Base-by-base conservation (phyloP, 2,329 filamentous ascomycete genomes). In the Pseudogymnoascus sp. region DNA sequence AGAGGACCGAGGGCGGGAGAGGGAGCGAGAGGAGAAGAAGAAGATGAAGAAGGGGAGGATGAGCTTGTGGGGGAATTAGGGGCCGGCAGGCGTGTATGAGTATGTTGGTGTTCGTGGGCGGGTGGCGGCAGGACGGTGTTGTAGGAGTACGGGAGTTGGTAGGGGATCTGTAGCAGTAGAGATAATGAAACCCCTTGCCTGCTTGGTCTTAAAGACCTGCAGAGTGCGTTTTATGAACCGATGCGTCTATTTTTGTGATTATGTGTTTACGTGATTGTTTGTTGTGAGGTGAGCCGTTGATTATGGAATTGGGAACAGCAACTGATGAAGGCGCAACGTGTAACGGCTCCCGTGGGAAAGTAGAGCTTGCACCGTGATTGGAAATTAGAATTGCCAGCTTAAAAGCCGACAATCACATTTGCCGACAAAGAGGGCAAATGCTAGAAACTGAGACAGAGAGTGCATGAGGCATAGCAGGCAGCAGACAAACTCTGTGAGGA, bases 1-100 rank as follows among this genome's bases (percentile, higher is more conserved):
- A 74, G 74, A 36, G 63, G 70, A 36, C 77, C 78, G 74, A 77
- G 77, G 71, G 79, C 77, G 73, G 73, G 64, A 16, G 67, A 68
- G 54, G 64, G 65, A 54, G 69, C 66, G 64, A 65, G 48, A 54
- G 7, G 74, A 74, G 36, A 64, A 70, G 37, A 77, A 78, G 74
- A 79, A 77, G 71, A 79, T 77, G 73, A 73, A 65, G 13, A 67
- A 70, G 63, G 64, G 65, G 45, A 71, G 68, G 65, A 69, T 67
- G 62, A 68, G 63, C 31, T 36, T 62, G 28, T 39, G 48, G 48
- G 48, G 48, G 48, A 54, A 16, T 54, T 54, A 43, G 28, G n/a
- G 34, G 60, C 28, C 2, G 60, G 19, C 10, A 2, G 34, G 60
- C 48, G 23, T 54, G 48, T 54, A 54, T 16, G 48, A 54, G 45